A percentile compares a stretch with the other conserved stretches of the same genome.
Evolutionary conservation across 2,329 filamentous ascomycete species (phyloP).

Genomic region (Fusarium sp.): DNA sequence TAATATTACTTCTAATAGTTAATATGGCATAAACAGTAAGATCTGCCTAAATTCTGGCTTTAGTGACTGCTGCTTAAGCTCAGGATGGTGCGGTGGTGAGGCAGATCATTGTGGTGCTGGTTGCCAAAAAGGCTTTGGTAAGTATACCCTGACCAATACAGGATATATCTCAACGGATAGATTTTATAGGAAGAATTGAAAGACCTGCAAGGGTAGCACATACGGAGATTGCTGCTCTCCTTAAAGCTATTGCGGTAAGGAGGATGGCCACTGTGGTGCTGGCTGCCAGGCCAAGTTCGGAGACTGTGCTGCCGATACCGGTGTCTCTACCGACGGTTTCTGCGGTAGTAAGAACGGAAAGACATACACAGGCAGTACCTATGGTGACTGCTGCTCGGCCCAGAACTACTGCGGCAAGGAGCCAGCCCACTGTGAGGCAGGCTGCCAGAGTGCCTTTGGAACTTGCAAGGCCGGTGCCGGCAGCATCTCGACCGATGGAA

Average conservation of each 20-base stretch:
- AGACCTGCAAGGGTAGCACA: not conserved
- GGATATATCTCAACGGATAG: not conserved
- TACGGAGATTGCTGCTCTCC: not conserved
- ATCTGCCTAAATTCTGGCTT: not conserved
- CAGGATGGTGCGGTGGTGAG: not conserved
- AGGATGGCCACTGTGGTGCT: not conserved
- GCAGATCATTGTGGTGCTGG: not conserved
- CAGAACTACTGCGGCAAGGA: not conserved
- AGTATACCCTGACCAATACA: not conserved
- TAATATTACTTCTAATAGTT: not conserved
- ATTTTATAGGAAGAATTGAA: not conserved
- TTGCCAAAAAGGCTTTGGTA: not conserved
- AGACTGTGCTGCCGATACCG: not conserved
- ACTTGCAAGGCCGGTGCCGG: not conserved
- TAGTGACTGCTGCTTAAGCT: not conserved
- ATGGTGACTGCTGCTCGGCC: not conserved
- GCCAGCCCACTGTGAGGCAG: not conserved
- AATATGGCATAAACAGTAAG: not conserved
- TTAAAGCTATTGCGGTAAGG: not conserved
- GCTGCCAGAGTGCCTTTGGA: not conserved
- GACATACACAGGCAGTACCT: not conserved
- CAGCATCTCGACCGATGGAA: not conserved
- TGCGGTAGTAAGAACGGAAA: conserved; percentile 2
- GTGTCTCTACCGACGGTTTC: not conserved
- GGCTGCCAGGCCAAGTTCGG: not conserved